Evolutionary conservation across 768 basidiomycete genomes (phyloP).

Genomic region (Gloeopeniophorella convolvens): DNA sequence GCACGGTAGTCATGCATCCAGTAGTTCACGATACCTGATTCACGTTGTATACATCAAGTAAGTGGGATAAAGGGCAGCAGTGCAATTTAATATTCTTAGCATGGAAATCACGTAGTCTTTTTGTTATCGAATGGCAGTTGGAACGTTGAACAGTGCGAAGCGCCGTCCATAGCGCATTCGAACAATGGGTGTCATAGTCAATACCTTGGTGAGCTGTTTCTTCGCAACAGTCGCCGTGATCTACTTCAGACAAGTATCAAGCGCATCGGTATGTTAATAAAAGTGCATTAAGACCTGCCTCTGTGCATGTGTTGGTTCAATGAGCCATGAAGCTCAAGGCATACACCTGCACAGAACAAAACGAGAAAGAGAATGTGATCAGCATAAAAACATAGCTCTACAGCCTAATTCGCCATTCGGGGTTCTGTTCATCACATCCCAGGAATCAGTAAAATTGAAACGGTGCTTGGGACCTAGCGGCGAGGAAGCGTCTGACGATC

Average conservation of each 20-base stretch:
- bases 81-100: constrained; percentile 12
- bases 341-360: constrained; percentile 21
- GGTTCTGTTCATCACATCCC: constrained; percentile 16
- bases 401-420: constrained; percentile 13
- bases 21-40: constrained; percentile 9
- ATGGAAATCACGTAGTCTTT: not conserved
- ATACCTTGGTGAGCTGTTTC: constrained; percentile 13
- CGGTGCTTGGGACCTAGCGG: constrained; percentile 16
- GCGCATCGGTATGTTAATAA: constrained; percentile 19
- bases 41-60: constrained; percentile 2
- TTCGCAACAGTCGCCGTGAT: constrained; percentile 12
- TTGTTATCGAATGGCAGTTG: constrained; percentile 2
- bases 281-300: constrained; percentile 20
- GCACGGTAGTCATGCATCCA: not conserved
- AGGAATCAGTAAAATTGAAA: constrained; percentile 21
- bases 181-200: constrained; percentile 2
- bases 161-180: constrained; percentile 10
- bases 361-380: constrained; percentile 14
- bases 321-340: constrained; percentile 14
- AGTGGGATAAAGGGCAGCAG: constrained; percentile 4
- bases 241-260: constrained; percentile 20
- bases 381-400: constrained; percentile 21
- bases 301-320: constrained; percentile 18
- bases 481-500: not conserved
- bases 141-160: not conserved